phyloP scores from a whole-genome alignment of 2,329 filamentous ascomycete species.

The Neopestalotiopsis clavispora region DNA sequence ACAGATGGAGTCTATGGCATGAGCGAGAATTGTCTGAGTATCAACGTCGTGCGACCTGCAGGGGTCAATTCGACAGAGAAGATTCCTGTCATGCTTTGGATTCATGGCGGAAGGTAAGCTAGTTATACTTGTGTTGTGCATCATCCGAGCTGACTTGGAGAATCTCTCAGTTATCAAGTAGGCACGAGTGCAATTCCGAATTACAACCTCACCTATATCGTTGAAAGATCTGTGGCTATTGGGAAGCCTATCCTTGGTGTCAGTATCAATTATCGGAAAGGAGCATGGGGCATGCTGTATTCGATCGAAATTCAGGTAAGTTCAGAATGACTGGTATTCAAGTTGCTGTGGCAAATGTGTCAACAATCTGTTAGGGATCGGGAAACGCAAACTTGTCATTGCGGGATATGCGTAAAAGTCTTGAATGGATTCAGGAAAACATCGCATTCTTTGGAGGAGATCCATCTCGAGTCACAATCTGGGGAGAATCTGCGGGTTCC shows the following conservation, averaged over 20 bases:
- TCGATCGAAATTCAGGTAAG: constrained; percentile 33
- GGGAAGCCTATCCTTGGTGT: constrained; percentile 51
- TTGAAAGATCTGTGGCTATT: constrained; percentile 48
- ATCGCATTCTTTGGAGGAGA: constrained; percentile 34
- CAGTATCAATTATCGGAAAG: constrained; percentile 51
- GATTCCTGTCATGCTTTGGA: constrained; percentile 39
- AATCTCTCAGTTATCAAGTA: constrained; percentile 25
- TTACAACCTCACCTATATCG: constrained; percentile 66
- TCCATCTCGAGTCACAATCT: constrained; percentile 33
- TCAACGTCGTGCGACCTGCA: constrained; percentile 36
- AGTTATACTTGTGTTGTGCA: background rate
- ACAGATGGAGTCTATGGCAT: constrained; percentile 29
- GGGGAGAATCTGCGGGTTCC: constrained; percentile 36
- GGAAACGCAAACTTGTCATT: constrained; percentile 33
- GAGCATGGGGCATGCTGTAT: constrained; percentile 35
- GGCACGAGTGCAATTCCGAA: constrained; percentile 43
- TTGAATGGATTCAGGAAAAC: constrained; percentile 35
- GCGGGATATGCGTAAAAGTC: constrained; percentile 32
- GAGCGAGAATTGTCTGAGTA: constrained; percentile 38
- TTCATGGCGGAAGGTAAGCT: constrained; percentile 33
- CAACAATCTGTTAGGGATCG: constrained; percentile 25
- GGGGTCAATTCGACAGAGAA: constrained; percentile 18
- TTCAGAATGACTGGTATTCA: background rate
- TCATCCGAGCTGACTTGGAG: background rate
- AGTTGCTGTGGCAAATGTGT: background rate